phyloP scores from a whole-genome alignment of 352 stramenopile genomes.

The Phytophthora ramorum region DNA sequence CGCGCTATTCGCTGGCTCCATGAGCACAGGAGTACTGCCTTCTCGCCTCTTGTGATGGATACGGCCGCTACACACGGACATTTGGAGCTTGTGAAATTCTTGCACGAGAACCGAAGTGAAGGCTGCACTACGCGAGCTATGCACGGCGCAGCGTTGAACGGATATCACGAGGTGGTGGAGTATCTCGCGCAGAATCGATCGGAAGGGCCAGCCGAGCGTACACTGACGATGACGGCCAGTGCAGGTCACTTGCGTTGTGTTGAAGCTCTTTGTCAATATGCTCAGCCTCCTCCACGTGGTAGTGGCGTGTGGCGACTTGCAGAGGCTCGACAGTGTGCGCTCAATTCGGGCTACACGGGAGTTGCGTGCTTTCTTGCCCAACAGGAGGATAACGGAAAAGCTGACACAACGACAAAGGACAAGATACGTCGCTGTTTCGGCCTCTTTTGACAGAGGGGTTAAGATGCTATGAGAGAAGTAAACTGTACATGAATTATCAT shows the following conservation, averaged over 20 bases:
- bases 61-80: constrained; percentile 36
- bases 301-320: constrained; percentile 21
- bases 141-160: constrained; percentile 35
- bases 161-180: constrained; percentile 29
- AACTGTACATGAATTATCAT: constrained; percentile 11
- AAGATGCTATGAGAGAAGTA: neutral
- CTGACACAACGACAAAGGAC: neutral
- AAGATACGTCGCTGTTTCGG: constrained; percentile 15
- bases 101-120: constrained; percentile 33
- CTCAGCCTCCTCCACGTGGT: constrained; percentile 15
- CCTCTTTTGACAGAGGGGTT: no score
- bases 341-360: constrained; percentile 18
- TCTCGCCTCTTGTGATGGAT: constrained; percentile 37
- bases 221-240: constrained; percentile 25
- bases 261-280: constrained; percentile 19
- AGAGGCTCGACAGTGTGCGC: constrained; percentile 15
- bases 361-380: constrained; percentile 25
- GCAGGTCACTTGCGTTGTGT: constrained; percentile 30
- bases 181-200: constrained; percentile 28
- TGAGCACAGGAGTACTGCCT: constrained; percentile 14
- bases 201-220: constrained; percentile 19
- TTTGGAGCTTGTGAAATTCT: constrained; percentile 28
- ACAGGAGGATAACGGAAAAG: neutral
- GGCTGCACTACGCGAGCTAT: constrained; percentile 35
- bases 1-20: constrained; percentile 36